Percentiles rank a stretch among this genome's conserved stretches.
phyloP scores from a whole-genome alignment of 2,329 filamentous ascomycete genomes.

The Fusarium burgessii region DNA sequence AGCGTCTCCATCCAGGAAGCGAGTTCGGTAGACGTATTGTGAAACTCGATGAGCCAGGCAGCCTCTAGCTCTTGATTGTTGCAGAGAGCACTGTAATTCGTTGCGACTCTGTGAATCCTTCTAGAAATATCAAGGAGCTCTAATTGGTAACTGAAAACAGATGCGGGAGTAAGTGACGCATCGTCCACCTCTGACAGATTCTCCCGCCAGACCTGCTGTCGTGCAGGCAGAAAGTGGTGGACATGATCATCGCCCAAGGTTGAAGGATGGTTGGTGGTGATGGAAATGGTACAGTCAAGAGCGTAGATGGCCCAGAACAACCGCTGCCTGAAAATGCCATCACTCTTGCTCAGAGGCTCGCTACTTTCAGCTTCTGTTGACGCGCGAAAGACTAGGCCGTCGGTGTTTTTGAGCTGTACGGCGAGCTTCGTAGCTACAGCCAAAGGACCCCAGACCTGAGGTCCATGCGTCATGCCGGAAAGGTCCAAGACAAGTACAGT shows the following conservation, averaged over 20 bases:
- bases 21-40: not conserved
- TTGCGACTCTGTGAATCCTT: not conserved
- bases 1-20: not conserved
- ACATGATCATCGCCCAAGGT: not conserved
- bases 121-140: not conserved
- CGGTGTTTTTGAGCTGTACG: not conserved
- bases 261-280: not conserved
- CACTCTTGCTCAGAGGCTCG: not conserved
- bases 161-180: not conserved
- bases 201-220: not conserved
- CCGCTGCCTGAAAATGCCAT: not conserved
- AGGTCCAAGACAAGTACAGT: not conserved
- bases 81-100: not conserved
- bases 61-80: not conserved
- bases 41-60: not conserved
- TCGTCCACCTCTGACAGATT: not conserved
- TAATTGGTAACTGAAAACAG: not conserved
- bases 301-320: slow-evolving; percentile 1
- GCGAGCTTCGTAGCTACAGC: not conserved
- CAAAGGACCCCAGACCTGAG: not conserved
- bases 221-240: not conserved
- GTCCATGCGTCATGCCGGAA: not conserved
- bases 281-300: not conserved
- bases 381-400: not conserved
- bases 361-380: not conserved